These are phyloP conservation scores for Volvariella volvacea DNA, from an alignment of 1,284 basidiomycete genomes.

Conservation along the genomic window DNA sequence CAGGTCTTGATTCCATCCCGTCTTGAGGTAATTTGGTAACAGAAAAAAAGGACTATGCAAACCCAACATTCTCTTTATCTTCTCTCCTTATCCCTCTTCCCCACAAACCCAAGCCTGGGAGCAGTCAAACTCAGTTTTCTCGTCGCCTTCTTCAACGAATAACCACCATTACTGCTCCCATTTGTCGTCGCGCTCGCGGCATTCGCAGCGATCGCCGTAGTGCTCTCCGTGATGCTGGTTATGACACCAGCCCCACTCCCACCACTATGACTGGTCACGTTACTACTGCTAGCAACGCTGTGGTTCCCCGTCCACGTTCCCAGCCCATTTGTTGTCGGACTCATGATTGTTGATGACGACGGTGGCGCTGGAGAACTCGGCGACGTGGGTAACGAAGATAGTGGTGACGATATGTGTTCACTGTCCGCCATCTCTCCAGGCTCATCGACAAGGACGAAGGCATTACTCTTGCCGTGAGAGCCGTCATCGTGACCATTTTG, in stretches of 20 bases:
- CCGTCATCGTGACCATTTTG: not conserved
- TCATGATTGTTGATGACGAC: not conserved
- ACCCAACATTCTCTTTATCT: too few species aligned
- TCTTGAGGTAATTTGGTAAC: too few species aligned
- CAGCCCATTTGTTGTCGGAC: not conserved
- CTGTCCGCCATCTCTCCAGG: not conserved
- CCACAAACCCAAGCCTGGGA: slow-evolving; percentile 51
- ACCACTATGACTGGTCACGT: not conserved
- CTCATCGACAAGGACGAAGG: not conserved
- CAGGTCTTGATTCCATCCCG: too few species aligned
- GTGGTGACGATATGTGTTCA: too few species aligned
- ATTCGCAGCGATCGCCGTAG: not conserved
- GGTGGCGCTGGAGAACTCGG: too few species aligned
- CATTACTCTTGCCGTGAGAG: not conserved
- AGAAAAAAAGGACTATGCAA: too few species aligned
- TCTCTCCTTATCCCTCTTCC: slow-evolving; percentile 38
- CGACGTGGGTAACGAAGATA: too few species aligned
- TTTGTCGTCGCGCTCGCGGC: not conserved
- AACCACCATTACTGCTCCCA: not conserved
- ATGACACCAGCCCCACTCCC: too few species aligned
- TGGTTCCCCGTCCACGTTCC: not conserved
- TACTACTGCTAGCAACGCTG: not conserved
- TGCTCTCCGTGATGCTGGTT: too few species aligned
- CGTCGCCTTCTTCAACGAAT: slow-evolving; percentile 26
- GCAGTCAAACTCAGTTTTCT: slow-evolving; percentile 66